Conservation (phyloP, 441 rosid genomes). For the Manihot esculenta region DNA sequence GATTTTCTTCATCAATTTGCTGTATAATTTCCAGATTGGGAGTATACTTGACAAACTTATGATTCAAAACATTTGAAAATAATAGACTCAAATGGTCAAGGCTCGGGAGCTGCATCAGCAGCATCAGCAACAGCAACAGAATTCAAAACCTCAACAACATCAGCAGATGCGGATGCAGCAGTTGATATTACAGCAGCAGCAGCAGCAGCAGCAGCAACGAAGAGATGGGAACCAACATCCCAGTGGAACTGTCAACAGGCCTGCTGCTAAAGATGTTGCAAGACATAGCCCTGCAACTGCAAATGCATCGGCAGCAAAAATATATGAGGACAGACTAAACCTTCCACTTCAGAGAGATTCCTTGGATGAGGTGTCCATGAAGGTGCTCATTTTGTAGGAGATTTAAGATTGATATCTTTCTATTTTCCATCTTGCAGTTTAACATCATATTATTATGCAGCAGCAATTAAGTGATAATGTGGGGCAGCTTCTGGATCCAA, state of each 20-base stretch:
- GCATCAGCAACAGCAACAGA: conserved; percentile 43
- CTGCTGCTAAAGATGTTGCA: conserved; percentile 54
- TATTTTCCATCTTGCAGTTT: neutral
- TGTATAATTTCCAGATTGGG: neutral
- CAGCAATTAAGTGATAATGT: conserved; percentile 63
- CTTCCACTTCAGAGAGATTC: conserved; percentile 74
- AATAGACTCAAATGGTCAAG: conserved; percentile 72
- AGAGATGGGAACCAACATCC: conserved; percentile 71
- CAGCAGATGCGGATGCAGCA: conserved; percentile 50
- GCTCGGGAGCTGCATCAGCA: conserved; percentile 64
- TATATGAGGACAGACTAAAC: conserved; percentile 78
- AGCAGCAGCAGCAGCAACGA: conserved; percentile 51
- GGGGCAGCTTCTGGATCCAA: conserved; percentile 74
- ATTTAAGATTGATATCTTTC: neutral
- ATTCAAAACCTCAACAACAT: conserved; percentile 46
- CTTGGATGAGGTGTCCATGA: conserved; percentile 68
- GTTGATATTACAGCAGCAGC: conserved; percentile 40
- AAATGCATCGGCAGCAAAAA: conserved; percentile 67
- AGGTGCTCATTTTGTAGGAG: conserved; percentile 45
- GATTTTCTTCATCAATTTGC: neutral
- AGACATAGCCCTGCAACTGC: conserved; percentile 71
- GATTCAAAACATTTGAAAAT: conserved; percentile 19
- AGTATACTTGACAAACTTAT: conserved; percentile 13
- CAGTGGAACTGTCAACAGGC: conserved; percentile 58
- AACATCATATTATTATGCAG: conserved; percentile 28